Conservation (phyloP, 352 stramenopile species). For the Phytophthora lateralis region DNA sequence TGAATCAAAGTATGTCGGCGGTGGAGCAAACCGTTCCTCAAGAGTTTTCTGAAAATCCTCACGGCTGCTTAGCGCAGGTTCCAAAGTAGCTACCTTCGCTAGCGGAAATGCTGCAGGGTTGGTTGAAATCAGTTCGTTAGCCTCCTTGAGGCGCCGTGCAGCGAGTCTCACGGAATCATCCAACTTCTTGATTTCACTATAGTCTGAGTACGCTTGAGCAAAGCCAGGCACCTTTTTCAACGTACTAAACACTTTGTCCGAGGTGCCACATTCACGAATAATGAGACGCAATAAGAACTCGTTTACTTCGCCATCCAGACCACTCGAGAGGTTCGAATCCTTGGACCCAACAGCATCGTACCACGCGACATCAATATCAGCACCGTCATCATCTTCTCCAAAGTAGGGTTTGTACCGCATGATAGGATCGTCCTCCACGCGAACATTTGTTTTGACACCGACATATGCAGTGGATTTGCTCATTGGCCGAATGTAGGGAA, state of each 20-base stretch:
- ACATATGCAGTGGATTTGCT: slow-evolving; percentile 73
- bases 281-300: slow-evolving; percentile 76
- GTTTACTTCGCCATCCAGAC: slow-evolving; percentile 66
- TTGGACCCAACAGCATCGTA: slow-evolving; percentile 62
- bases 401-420: slow-evolving; percentile 92
- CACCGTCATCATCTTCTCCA: slow-evolving; percentile 88
- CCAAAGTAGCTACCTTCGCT: slow-evolving; percentile 43
- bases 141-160: slow-evolving; percentile 50
- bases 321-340: slow-evolving; percentile 45
- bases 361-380: slow-evolving; percentile 72
- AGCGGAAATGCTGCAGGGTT: slow-evolving; percentile 32
- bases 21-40: slow-evolving; percentile 48
- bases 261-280: slow-evolving; percentile 55
- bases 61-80: slow-evolving; percentile 31
- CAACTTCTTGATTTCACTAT: slow-evolving; percentile 73
- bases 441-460: slow-evolving; percentile 72
- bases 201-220: slow-evolving; percentile 65
- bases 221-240: slow-evolving; percentile 66
- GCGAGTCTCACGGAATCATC: slow-evolving; percentile 45
- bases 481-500: slow-evolving; percentile 51
- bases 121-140: slow-evolving; percentile 41
- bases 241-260: slow-evolving; percentile 61
- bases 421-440: slow-evolving; percentile 88
- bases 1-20: slow-evolving; percentile 72
- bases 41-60: slow-evolving; percentile 29